Percentiles rank a stretch among this genome's conserved stretches.
phyloP scores from a whole-genome alignment of 2,329 filamentous ascomycete species.

The Colletotrichum sp. region DNA sequence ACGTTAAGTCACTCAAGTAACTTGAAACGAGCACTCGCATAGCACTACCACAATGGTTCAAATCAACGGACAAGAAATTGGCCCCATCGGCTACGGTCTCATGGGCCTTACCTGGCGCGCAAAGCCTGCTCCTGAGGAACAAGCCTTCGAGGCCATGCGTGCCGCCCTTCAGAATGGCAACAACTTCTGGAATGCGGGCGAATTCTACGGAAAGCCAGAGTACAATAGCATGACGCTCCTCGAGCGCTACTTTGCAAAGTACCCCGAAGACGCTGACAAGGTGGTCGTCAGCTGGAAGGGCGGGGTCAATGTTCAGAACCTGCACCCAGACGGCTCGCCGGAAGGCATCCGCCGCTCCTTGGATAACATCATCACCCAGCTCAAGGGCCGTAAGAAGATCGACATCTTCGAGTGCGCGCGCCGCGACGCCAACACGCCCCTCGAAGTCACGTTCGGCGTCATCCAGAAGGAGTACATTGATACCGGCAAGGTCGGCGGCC shows the following conservation, averaged over 20 bases:
- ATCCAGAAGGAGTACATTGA: slow-evolving; percentile 56
- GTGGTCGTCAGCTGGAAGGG: slow-evolving; percentile 70
- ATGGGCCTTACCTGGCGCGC: slow-evolving; percentile 56
- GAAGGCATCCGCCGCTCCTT: slow-evolving; percentile 61
- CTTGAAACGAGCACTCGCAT: not conserved
- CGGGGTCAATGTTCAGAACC: slow-evolving; percentile 40
- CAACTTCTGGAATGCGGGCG: slow-evolving; percentile 66
- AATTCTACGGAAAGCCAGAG: slow-evolving; percentile 67
- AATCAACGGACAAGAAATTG: slow-evolving; percentile 49
- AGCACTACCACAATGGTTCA: slow-evolving; percentile 29
- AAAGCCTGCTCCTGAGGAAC: slow-evolving; percentile 44
- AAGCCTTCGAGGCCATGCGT: slow-evolving; percentile 61
- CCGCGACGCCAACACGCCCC: slow-evolving; percentile 54
- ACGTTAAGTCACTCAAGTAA: not conserved
- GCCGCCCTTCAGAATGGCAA: slow-evolving; percentile 51
- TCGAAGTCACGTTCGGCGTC: slow-evolving; percentile 47
- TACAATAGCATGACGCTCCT: slow-evolving; percentile 65
- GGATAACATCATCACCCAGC: slow-evolving; percentile 57
- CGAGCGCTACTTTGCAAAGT: slow-evolving; percentile 65
- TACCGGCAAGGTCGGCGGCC: slow-evolving; percentile 54
- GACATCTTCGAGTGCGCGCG: slow-evolving; percentile 67
- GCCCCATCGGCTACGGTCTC: slow-evolving; percentile 58
- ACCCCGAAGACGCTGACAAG: slow-evolving; percentile 68
- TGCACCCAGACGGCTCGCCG: slow-evolving; percentile 55
- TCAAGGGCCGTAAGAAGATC: slow-evolving; percentile 62